A percentile compares a stretch with the other conserved stretches of the same genome.
These are phyloP conservation scores for Cystobasidium tubakii DNA, from an alignment of 768 basidiomycete species.

Conservation along the genomic window DNA sequence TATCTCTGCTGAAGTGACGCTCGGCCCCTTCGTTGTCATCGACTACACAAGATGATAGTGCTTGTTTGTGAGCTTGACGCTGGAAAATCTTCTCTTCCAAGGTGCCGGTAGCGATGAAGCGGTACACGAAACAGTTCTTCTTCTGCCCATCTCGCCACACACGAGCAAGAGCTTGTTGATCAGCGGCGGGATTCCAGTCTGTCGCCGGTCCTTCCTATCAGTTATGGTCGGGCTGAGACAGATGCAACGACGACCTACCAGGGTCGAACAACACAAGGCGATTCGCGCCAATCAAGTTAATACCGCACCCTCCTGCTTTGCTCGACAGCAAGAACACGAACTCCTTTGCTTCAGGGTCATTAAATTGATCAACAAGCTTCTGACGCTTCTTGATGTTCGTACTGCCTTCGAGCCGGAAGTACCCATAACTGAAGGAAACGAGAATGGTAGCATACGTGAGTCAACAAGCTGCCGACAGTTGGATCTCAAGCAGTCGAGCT, in stretches of 20 bases:
- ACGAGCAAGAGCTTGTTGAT: constrained; percentile 94
- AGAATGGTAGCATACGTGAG: too few species aligned
- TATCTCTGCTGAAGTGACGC: constrained; percentile 85
- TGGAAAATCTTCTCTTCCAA: constrained; percentile 99
- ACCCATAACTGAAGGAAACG: constrained; percentile 42
- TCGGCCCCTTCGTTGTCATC: constrained; percentile 94
- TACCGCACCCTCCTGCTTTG: constrained; percentile 91
- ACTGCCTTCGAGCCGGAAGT: constrained; percentile 44
- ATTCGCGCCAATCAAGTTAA: constrained; percentile 89
- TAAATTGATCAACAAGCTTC: constrained; percentile 84
- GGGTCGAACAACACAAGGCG: constrained; percentile 59
- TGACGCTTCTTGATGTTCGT: constrained; percentile 61
- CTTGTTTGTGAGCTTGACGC: constrained; percentile 90
- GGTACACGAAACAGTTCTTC: constrained; percentile 99
- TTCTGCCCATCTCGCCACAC: constrained; percentile 99
- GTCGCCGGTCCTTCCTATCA: too few species aligned
- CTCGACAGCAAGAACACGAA: constrained; percentile 86
- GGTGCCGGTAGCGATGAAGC: constrained; percentile 76
- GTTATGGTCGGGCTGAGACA: too few species aligned
- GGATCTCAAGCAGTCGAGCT: constrained; percentile 8
- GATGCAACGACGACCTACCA: constrained; percentile 39
- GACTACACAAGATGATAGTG: constrained; percentile 93
- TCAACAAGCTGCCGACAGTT: too few species aligned
- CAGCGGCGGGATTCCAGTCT: constrained; percentile 99
- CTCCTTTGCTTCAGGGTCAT: constrained; percentile 55